Evolutionary conservation across 1,284 basidiomycete species (phyloP).

Genomic region (Volvariella surrecta): DNA sequence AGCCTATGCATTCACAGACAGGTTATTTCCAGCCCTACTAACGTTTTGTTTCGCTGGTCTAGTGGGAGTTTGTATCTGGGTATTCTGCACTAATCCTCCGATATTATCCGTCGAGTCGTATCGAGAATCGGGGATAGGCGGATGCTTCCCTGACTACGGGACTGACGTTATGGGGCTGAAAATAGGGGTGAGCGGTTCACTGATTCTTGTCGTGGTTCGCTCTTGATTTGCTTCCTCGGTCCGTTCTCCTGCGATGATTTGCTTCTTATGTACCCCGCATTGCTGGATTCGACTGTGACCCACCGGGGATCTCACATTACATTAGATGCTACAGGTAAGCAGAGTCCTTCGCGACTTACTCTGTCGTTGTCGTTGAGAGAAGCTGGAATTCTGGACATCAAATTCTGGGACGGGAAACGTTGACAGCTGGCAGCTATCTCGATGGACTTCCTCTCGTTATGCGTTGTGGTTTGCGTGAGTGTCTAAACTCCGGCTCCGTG

Average conservation of each 20-base stretch:
- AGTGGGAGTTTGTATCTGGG: conserved; percentile 24
- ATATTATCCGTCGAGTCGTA: conserved; percentile 14
- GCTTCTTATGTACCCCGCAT: too few species aligned
- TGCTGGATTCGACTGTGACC: too few species aligned
- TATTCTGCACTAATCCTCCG: conserved; percentile 19
- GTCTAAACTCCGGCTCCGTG: background rate
- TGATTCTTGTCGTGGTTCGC: conserved; percentile 1
- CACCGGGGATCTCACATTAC: too few species aligned
- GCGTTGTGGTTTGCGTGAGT: background rate
- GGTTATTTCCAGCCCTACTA: conserved; percentile 22
- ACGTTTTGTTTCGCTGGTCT: conserved; percentile 21
- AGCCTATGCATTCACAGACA: conserved; percentile 26
- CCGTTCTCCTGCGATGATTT: background rate
- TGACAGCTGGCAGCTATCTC: background rate
- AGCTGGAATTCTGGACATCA: too few species aligned
- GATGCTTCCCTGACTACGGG: conserved; percentile 31
- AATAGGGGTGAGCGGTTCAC: conserved; percentile 22
- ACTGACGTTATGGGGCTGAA: conserved; percentile 16
- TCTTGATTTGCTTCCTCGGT: background rate
- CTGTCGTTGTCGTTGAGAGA: too few species aligned
- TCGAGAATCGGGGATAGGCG: conserved; percentile 17
- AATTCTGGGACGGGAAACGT: too few species aligned
- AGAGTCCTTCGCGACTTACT: too few species aligned
- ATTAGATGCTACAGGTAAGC: too few species aligned
- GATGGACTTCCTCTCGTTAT: background rate